Base-by-base conservation (phyloP, 108 stramenopile genomes). In the Skeletonema grethae region DNA sequence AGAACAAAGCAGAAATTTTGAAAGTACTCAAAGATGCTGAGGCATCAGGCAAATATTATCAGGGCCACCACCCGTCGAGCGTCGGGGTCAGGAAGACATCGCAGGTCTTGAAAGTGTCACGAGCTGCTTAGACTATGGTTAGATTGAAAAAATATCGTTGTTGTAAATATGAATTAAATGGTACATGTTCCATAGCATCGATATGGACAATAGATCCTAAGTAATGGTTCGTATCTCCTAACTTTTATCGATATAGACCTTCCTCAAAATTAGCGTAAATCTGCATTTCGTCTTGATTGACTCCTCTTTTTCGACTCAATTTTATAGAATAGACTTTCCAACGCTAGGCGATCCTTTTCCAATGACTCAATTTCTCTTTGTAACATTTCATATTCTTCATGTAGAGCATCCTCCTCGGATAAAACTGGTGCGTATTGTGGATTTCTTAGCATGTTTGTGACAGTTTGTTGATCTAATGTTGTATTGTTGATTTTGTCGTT, bases 1-100 rank as follows among this genome's bases (percentile, higher is more conserved):
- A 64, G 45, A 77, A 77, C 45, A 70, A 50, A 61, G 76, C 69
- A 20, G 69, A 77, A 41, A 64, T 77, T 32, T 25, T 77, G 15
- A 39, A 20, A 55, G 1, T 66, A n/a, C 41, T 66, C 2, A 53
- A 16, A 16, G 43, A 41, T 28, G 50, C 45, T 8, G 43, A 7
- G 25, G 25, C 16, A 18, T 35, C 39, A 16, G 61, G 34, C 7
- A 16, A 63, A n/a, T n/a, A n/a, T 5, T 35, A 10, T 63, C 2
- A 34, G 41, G 41, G 41, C 5, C 13, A 15, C 15, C 41, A 43
- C 41, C 3, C 3, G 15, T n/a, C 41, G 15, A 43, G 10, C 3
- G 4, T 43, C 15, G 41, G 41, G 4, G 4, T 43, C 15, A 15
- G 41, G 4, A 43, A 43, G 41, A 43, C 41, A 43, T n/a, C 41